A percentile compares a stretch with the other conserved stretches of the same genome.
Evolutionary conservation across 2,329 filamentous ascomycete species (phyloP).

Genomic region (Fusarium papillatum): DNA sequence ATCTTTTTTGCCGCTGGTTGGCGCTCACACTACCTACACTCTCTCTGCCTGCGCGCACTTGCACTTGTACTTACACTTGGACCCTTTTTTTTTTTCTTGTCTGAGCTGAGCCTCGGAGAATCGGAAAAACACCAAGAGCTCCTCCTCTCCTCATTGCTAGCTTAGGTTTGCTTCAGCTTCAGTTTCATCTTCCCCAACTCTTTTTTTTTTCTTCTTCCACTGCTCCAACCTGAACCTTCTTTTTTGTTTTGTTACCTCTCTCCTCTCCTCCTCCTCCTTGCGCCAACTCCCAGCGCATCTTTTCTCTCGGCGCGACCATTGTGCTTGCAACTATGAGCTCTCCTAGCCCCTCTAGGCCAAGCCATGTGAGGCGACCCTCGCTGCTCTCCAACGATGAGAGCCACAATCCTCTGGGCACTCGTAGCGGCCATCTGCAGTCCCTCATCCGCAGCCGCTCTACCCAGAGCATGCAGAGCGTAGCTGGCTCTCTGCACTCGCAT

Average conservation of each 20-base stretch:
- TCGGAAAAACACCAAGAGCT: conserved; percentile 31
- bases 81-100: conserved; percentile 4
- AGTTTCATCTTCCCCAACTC: conserved; percentile 23
- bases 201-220: neutral
- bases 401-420: conserved; percentile 51
- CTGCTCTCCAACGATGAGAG: conserved; percentile 50
- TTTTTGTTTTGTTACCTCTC: conserved; percentile 9
- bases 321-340: conserved; percentile 45
- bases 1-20: neutral
- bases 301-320: conserved; percentile 18
- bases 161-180: conserved; percentile 26
- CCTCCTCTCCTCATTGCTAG: conserved; percentile 6
- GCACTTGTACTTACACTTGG: neutral
- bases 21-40: neutral
- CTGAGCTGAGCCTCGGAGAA: conserved; percentile 10
- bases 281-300: neutral
- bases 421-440: conserved; percentile 53
- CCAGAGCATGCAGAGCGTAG: conserved; percentile 49
- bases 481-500: conserved; percentile 40
- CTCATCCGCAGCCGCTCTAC: conserved; percentile 55
- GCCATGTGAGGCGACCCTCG: conserved; percentile 48
- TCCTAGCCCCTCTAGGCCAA: conserved; percentile 43
- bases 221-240: neutral
- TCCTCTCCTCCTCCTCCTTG: neutral
- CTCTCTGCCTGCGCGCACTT: neutral